Conservation (phyloP, 257 asterid species). For the Fraxinus quadrangulata region DNA sequence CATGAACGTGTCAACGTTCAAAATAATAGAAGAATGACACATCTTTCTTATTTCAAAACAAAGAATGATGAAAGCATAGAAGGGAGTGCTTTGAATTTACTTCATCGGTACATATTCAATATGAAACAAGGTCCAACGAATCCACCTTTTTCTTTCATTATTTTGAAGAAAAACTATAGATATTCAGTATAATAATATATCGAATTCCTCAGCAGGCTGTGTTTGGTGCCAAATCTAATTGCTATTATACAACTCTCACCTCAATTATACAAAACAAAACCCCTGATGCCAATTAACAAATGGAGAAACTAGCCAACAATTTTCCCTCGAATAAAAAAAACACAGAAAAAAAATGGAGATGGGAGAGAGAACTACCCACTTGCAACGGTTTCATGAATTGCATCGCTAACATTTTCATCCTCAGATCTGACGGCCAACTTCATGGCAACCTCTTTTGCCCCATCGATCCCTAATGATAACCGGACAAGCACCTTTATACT, state of each 20-base stretch:
- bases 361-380: constrained; percentile 57
- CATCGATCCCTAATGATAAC: constrained; percentile 82
- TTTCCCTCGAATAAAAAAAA: constrained; percentile 10
- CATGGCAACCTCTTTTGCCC: constrained; percentile 90
- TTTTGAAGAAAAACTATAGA: background rate
- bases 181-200: constrained; percentile 17
- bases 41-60: no score
- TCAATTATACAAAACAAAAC: constrained; percentile 26
- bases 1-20: no score
- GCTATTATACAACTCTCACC: constrained; percentile 18
- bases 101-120: no score
- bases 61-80: no score
- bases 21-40: no score
- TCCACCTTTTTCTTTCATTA: background rate
- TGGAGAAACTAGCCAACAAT: background rate
- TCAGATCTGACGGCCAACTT: constrained; percentile 91
- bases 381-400: constrained; percentile 91
- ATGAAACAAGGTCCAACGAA: background rate
- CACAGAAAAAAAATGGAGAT: background rate
- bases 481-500: constrained; percentile 86
- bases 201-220: background rate
- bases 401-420: constrained; percentile 74
- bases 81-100: no score
- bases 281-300: constrained; percentile 3
- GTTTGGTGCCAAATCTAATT: background rate